These are phyloP conservation scores for Fraxinus albicans DNA, from an alignment of 305 asterid genomes.

Conservation along the genomic window DNA sequence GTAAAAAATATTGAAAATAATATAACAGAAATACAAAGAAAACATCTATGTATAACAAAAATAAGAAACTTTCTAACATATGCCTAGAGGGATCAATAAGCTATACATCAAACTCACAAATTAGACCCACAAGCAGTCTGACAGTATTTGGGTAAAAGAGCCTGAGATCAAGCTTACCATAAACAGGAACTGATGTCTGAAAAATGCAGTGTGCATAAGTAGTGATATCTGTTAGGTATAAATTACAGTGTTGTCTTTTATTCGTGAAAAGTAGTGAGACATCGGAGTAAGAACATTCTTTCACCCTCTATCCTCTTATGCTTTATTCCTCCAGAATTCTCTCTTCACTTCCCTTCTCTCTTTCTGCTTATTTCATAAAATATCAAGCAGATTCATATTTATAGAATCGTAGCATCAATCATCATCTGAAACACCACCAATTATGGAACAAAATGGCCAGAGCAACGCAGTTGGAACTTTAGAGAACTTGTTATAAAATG, in stretches of 20 bases:
- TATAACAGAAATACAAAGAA: not conserved
- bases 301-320: not conserved
- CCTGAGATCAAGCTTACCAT: conserved; percentile 3
- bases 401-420: not conserved
- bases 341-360: not conserved
- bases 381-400: not conserved
- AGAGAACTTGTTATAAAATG: not conserved
- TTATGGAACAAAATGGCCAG: not conserved
- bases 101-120: not conserved
- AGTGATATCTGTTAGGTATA: not conserved
- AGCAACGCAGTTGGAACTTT: not conserved
- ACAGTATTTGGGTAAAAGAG: not conserved
- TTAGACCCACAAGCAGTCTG: not conserved
- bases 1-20: not conserved
- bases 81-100: conserved; percentile 4
- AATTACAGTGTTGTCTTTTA: not conserved
- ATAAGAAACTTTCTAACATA: not conserved
- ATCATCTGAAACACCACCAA: not conserved
- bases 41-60: not conserved
- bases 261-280: not conserved
- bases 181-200: not conserved
- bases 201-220: not conserved
- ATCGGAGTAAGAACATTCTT: not conserved
- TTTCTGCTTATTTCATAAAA: not conserved
- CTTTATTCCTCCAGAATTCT: not conserved